phyloP scores from a whole-genome alignment of 176 grass and related monocot genomes.

The Zizania latifolia region DNA sequence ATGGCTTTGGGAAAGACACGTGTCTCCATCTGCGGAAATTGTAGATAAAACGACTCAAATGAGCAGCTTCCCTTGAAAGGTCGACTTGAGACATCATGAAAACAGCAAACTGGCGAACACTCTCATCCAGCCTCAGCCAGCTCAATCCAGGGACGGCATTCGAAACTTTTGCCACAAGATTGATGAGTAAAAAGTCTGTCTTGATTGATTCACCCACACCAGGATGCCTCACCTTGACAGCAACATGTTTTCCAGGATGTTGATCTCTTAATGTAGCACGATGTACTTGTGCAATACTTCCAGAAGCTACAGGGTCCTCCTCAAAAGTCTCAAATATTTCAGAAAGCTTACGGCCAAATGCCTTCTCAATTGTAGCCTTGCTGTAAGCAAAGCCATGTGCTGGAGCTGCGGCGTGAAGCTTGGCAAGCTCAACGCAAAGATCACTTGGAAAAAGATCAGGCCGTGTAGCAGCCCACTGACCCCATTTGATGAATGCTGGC shows the following conservation, averaged over 20 bases:
- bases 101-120: conserved; percentile 80
- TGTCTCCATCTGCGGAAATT: conserved; percentile 88
- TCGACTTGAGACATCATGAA: conserved; percentile 99
- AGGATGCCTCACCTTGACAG: conserved; percentile 96
- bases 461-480: conserved; percentile 94
- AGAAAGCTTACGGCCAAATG: conserved; percentile 65
- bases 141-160: conserved; percentile 67
- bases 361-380: conserved; percentile 72
- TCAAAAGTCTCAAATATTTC: conserved; percentile 93
- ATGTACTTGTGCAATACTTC: conserved; percentile 95
- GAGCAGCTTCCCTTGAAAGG: conserved; percentile 88
- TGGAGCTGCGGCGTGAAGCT: conserved; percentile 85
- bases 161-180: conserved; percentile 63
- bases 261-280: conserved; percentile 65
- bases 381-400: conserved; percentile 73
- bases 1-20: conserved; percentile 86
- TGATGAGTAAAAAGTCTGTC: conserved; percentile 82
- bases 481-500: conserved; percentile 98
- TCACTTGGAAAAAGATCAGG: conserved; percentile 95
- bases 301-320: conserved; percentile 87
- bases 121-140: conserved; percentile 97
- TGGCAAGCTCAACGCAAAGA: conserved; percentile 84
- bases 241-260: conserved; percentile 64
- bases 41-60: conserved; percentile 88
- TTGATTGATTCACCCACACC: conserved; percentile 90